Evolutionary conservation across 2,329 filamentous ascomycete genomes (phyloP).

Genomic region (Ophiostoma novo-ulmi): DNA sequence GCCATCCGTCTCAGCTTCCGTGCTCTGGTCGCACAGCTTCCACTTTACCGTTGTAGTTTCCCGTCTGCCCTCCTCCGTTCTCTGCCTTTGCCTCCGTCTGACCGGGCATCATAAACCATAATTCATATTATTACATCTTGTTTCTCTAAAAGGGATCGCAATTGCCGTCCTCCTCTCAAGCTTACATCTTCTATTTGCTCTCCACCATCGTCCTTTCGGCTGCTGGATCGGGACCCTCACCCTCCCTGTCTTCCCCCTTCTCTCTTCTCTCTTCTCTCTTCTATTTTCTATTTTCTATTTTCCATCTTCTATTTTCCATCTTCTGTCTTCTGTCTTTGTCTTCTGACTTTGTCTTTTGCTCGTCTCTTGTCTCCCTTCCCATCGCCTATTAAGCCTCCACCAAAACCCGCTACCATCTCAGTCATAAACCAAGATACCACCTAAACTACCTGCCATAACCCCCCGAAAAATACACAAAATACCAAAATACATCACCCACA

Average conservation of each 20-base stretch:
- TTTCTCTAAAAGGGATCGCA: not conserved
- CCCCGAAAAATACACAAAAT: not conserved
- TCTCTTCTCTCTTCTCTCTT: not conserved
- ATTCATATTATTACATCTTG: not conserved
- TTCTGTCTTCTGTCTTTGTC: not conserved
- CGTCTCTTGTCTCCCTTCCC: too few species aligned
- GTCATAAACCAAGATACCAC: not conserved
- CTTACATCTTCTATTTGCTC: not conserved
- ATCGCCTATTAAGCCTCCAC: too few species aligned
- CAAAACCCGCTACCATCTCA: too few species aligned
- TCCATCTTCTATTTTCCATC: not conserved
- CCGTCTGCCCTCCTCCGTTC: not conserved
- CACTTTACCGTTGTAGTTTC: not conserved
- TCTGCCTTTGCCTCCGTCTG: not conserved
- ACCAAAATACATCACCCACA: constrained; percentile 14
- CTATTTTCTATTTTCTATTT: too few species aligned
- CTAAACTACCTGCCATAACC: not conserved
- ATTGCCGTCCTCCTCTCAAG: not conserved
- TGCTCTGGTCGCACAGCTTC: constrained; percentile 2
- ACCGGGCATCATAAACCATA: not conserved
- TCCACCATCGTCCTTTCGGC: constrained; percentile 3
- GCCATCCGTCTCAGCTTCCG: constrained; percentile 7
- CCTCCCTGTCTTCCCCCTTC: not conserved
- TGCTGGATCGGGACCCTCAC: constrained; percentile 16
- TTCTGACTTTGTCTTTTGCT: not conserved